Base-by-base conservation (phyloP, 805 yeast genomes). In the Brettanomyces custersianus region DNA sequence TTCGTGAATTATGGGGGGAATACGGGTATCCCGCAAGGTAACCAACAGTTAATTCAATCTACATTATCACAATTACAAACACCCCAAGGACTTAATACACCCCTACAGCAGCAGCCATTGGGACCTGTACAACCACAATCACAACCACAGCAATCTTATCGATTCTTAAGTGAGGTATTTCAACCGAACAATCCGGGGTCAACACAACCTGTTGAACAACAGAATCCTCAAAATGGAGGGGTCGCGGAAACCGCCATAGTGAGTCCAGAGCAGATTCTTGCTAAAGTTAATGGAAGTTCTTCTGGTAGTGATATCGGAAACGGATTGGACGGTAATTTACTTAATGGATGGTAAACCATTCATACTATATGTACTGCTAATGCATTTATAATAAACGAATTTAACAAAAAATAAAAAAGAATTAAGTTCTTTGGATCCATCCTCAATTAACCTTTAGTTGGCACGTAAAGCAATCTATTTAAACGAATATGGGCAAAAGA, bases 221-320 rank as follows among this genome's bases (percentile, higher is more conserved):
- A 4, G 9, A 8, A 18, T 13, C 21, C 24, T 19, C 19, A 17
- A 13, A 17, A 15, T 29, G 11, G 19, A 13, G 31, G 33, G n/a
- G 20, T 15, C 15, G 24, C 23, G 13, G 26, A 17, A 21, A 28
- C 10, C 11, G 16, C 10, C 17, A 30, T 26, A 35, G 35, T 57
- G 29, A 53, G 58, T 27, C 62, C 62, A 8, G 61, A 57, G 33
- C 61, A 58, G 38, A 55, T 58, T 8, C 45, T 58, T 22, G 59
- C 62, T 11, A 47, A 58, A 33, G 60, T 52, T 16, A 52, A 34
- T 17, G 19, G 35, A 13, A 19, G 15, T 5, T 23, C 24, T 10
- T 5, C 33, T 12, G 24, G 20, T 12, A 30, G 33, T 30, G 20
- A 30, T n/a, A 17, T n/a, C 15, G 33, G 24, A 12, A 30, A 30